Evolutionary conservation across 1,284 basidiomycete species (phyloP).

Genomic region (Ganoderma leucocontextum): DNA sequence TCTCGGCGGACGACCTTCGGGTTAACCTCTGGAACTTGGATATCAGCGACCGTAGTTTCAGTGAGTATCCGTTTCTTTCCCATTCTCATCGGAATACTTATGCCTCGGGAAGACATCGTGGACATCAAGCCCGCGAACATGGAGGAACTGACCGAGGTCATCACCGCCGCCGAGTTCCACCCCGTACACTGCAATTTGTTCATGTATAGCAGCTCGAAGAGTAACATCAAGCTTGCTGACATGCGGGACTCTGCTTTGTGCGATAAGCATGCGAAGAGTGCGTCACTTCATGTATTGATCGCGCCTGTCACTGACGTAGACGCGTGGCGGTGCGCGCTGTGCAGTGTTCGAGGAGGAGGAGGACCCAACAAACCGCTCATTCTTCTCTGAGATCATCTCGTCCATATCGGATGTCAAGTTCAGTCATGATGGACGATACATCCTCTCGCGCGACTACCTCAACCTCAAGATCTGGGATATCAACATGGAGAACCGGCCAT

Average conservation of each 20-base stretch:
- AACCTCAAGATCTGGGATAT: slow-evolving; percentile 99
- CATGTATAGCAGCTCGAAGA: slow-evolving; percentile 99
- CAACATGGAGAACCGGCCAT: slow-evolving; percentile 97
- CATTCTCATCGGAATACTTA: background rate
- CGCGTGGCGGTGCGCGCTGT: slow-evolving; percentile 22
- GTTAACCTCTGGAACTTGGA: slow-evolving; percentile 99
- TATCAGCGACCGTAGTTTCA: slow-evolving; percentile 99
- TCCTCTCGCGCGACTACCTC: slow-evolving; percentile 96
- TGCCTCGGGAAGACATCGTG: slow-evolving; percentile 84
- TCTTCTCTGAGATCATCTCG: slow-evolving; percentile 99
- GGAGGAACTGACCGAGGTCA: slow-evolving; percentile 99
- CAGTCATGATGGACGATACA: slow-evolving; percentile 96
- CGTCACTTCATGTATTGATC: slow-evolving; percentile 43
- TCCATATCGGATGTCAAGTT: slow-evolving; percentile 99
- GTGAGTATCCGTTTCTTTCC: slow-evolving; percentile 60
- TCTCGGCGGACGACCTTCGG: slow-evolving; percentile 95
- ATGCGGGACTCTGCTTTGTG: slow-evolving; percentile 99
- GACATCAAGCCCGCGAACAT: slow-evolving; percentile 99
- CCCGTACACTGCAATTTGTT: slow-evolving; percentile 98
- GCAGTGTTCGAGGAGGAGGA: slow-evolving; percentile 98
- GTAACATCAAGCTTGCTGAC: slow-evolving; percentile 99
- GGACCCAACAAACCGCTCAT: slow-evolving; percentile 96
- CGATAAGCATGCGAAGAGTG: slow-evolving; percentile 96
- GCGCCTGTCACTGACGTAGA: slow-evolving; percentile 18
- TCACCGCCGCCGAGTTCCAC: slow-evolving; percentile 99